phyloP scores from a whole-genome alignment of 1,284 basidiomycete species.

The Apiotrichum porosum region DNA sequence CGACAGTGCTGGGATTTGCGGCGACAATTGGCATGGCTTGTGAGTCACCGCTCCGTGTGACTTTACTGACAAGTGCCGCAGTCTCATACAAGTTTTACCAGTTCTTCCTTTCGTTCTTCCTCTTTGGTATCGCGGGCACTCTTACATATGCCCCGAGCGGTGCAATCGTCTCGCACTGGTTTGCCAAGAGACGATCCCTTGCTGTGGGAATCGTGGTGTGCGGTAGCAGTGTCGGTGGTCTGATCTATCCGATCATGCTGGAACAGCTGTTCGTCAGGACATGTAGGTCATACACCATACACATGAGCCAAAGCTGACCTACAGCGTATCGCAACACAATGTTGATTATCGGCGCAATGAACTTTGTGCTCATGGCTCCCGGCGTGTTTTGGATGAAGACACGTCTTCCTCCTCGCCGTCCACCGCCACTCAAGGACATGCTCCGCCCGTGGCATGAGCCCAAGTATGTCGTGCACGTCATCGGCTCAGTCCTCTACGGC shows the following conservation, averaged over 20 bases:
- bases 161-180: conserved; percentile 44
- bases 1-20: conserved; percentile 25
- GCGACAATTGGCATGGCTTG: conserved; percentile 40
- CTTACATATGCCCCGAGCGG: conserved; percentile 40
- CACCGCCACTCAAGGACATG: conserved; percentile 31
- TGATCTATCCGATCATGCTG: conserved; percentile 44
- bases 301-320: background rate
- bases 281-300: conserved; percentile 17
- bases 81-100: conserved; percentile 45
- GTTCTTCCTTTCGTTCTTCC: conserved; percentile 39
- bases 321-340: conserved; percentile 41
- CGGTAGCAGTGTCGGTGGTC: conserved; percentile 40
- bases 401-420: conserved; percentile 33
- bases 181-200: conserved; percentile 31
- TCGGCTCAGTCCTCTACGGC: conserved; percentile 25
- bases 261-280: conserved; percentile 30
- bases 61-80: too few species aligned
- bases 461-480: conserved; percentile 27
- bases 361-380: conserved; percentile 37
- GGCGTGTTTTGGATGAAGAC: conserved; percentile 39
- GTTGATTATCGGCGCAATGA: conserved; percentile 39
- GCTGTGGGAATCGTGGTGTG: conserved; percentile 41
- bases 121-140: conserved; percentile 36
- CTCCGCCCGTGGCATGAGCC: conserved; percentile 32
- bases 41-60: conserved; percentile 26